Evolutionary conservation across 2,329 filamentous ascomycete species (phyloP).

Genomic region (Beauveria caledonica): DNA sequence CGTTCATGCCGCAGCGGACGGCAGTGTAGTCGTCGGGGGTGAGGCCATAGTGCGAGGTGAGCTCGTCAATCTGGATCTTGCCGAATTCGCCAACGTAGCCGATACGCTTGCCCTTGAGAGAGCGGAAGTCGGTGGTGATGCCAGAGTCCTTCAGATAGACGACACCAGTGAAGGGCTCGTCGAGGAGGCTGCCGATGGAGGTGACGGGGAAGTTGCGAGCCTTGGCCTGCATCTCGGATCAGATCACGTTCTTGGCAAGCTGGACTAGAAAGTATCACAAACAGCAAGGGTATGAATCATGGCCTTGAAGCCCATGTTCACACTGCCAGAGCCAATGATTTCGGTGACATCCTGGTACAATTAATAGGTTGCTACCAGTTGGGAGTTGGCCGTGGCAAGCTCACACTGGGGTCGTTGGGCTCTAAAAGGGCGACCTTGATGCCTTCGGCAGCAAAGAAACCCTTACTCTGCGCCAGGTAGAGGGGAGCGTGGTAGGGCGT

Average conservation of each 20-base stretch:
- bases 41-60: conserved; percentile 72
- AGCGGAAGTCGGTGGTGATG: conserved; percentile 67
- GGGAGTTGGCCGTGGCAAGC: conserved; percentile 13
- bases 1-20: conserved; percentile 74
- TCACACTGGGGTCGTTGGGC: conserved; percentile 67
- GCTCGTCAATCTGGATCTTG: conserved; percentile 77
- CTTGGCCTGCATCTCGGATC: conserved; percentile 47
- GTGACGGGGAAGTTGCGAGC: conserved; percentile 65
- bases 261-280: not conserved
- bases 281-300: conserved; percentile 77
- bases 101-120: conserved; percentile 67
- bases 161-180: conserved; percentile 73
- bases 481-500: conserved; percentile 74
- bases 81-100: conserved; percentile 76
- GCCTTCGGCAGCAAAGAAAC: conserved; percentile 66
- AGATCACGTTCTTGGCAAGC: not conserved
- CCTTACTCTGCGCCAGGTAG: conserved; percentile 68
- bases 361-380: not conserved
- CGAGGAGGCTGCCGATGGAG: conserved; percentile 66
- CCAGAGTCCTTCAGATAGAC: conserved; percentile 68
- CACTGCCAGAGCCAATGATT: conserved; percentile 68
- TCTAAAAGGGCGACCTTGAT: conserved; percentile 72
- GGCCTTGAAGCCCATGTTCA: conserved; percentile 73
- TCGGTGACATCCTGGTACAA: conserved; percentile 63
- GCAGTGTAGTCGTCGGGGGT: conserved; percentile 64